Evolutionary conservation across 371 early-diverging fungal species (phyloP).

Genomic region (Dentiscutata heterogama): DNA sequence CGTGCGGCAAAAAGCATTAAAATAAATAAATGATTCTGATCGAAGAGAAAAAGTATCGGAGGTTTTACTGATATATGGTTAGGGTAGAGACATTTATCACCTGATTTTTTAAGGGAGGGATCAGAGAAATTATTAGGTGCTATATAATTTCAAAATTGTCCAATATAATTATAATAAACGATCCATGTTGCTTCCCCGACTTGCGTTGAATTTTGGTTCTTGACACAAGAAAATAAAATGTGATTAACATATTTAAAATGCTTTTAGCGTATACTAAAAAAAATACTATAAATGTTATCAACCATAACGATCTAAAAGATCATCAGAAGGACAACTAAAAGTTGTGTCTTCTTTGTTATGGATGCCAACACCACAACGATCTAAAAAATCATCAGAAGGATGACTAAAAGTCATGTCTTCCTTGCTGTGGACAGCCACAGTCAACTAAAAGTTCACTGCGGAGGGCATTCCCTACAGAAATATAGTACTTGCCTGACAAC

Average conservation of each 20-base stretch:
- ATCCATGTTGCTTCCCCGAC: slow-evolving; percentile 9
- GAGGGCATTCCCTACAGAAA: neutral
- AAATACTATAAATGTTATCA: neutral
- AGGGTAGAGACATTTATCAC: no score
- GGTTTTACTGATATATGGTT: no score
- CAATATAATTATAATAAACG: no score
- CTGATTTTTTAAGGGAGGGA: no score
- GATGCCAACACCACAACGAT: neutral
- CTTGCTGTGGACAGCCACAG: slow-evolving; percentile 23
- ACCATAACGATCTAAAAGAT: slow-evolving; percentile 20
- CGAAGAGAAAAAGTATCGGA: no score
- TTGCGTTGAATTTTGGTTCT: neutral
- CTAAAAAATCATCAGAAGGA: slow-evolving; percentile 24
- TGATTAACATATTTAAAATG: neutral
- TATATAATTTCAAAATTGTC: no score
- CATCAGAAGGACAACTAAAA: slow-evolving; percentile 32
- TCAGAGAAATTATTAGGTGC: no score
- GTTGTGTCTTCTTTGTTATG: slow-evolving; percentile 20
- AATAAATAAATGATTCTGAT: no score
- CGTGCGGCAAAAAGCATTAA: no score
- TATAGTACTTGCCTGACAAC: neutral
- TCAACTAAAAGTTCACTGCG: neutral
- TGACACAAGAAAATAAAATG: slow-evolving; percentile 15
- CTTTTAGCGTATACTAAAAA: slow-evolving; percentile 1
- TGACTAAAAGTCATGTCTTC: slow-evolving; percentile 10